Percentiles rank a stretch among this genome's conserved stretches.
These are phyloP conservation scores for Pleurozium schreberi DNA, from an alignment of 225 moss, liverwort and hornwort genomes.

Conservation along the genomic window DNA sequence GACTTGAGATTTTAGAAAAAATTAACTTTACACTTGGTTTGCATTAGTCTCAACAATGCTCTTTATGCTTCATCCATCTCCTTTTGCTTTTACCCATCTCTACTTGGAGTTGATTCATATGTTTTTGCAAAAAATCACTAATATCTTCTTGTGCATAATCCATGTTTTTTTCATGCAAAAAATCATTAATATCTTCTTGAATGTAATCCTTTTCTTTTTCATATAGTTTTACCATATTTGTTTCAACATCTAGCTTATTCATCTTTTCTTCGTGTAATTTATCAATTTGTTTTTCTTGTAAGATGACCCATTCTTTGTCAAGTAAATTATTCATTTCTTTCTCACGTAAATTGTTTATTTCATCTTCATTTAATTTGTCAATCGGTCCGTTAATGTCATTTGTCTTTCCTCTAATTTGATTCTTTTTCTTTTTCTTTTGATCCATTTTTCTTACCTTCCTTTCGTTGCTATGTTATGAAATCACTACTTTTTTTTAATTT, in stretches of 20 bases:
- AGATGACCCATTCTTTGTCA: background rate
- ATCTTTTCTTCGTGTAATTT: background rate
- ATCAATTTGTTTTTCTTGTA: background rate
- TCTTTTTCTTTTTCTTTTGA: background rate
- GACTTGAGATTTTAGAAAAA: too few species aligned
- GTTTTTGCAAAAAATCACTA: background rate
- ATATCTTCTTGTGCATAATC: background rate
- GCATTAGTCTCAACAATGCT: background rate
- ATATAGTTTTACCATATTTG: background rate
- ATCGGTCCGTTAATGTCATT: background rate
- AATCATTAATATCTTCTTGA: background rate
- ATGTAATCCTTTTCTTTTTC: constrained; percentile 2
- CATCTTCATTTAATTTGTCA: background rate
- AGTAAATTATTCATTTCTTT: background rate
- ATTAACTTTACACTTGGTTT: background rate
- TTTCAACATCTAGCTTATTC: background rate
- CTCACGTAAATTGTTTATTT: background rate
- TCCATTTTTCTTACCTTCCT: background rate
- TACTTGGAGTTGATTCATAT: background rate
- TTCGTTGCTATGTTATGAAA: background rate
- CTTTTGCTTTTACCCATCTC: background rate
- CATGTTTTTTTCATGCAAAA: background rate
- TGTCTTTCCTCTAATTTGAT: background rate
- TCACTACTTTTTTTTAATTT: background rate
- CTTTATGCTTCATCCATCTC: background rate